Base-by-base conservation (phyloP, 176 grass and related monocot genomes). In the Zoysia japonica region DNA sequence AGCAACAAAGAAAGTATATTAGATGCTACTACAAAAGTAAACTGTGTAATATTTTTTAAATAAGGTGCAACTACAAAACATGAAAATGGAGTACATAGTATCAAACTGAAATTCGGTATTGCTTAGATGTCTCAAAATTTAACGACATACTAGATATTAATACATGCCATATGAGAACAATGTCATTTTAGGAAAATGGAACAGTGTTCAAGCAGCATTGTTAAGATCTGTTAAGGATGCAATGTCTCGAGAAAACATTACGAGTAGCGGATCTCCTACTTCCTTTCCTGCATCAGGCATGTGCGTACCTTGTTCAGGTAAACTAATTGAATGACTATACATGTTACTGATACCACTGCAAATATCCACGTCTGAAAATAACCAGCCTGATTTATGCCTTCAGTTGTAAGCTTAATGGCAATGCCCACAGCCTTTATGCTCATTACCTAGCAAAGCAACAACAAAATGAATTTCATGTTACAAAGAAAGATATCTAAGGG, bases 281-380 rank as follows among this genome's bases (percentile, higher is more conserved):
- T 28, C 28, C 28, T 67, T 9, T 45, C 10, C 6, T 62, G 12
- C 28, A 55, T 79, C 52, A 84, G 47, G 41, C 39, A 67, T 2
- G 14, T 40, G 16, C 71, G 70, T 74, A 98, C 95, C 92, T 98
- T 98, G 84, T 98, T 98, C 50, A 98, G 86, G 75, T 98, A 98
- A 87, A 90, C 85, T 77, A 98, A 87, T 54, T 98, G 95, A 69
- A 94, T 92, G 72, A 92, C 54, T 42, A 94, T 83, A 79, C 95
- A 98, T 73, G 84, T 89, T 71, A 73, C 63, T 59, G 95, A 83
- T 83, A 98, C 63, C 85, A 83, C 88, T 41, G 88, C 87, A 91
- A 98, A 98, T 39, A 98, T 16, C 95, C 95, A 98, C 1, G 92
- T 94, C 77, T 98, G 90, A 76, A 90, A 98, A 87, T 91, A 98